Percentiles rank a stretch among this genome's conserved stretches.
Conservation (phyloP, 306 rosid species). For the Ammopiptanthus mongolicus region DNA sequence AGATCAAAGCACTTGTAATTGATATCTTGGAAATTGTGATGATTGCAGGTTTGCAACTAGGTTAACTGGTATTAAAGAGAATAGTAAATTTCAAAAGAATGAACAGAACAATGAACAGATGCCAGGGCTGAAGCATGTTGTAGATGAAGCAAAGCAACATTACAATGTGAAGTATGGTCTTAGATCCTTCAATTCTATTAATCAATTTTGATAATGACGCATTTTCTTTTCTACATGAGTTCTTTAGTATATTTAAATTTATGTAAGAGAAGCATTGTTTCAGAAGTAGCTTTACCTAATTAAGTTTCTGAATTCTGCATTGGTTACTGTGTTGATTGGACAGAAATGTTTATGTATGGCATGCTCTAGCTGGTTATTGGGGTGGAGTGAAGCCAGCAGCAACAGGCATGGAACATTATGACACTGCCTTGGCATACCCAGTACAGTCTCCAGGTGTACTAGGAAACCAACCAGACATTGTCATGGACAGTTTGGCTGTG, state of each 20-base stretch:
- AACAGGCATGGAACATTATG: slow-evolving; percentile 87
- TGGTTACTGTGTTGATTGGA: slow-evolving; percentile 7
- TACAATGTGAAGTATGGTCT: slow-evolving; percentile 75
- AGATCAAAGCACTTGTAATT: slow-evolving; percentile 1
- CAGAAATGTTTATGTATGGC: slow-evolving; percentile 94
- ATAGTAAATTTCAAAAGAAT: slow-evolving; percentile 69
- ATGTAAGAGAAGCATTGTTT: neutral
- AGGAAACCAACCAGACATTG: slow-evolving; percentile 93
- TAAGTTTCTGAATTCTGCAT: neutral
- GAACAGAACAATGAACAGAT: slow-evolving; percentile 37
- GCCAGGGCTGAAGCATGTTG: slow-evolving; percentile 81
- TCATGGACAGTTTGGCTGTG: slow-evolving; percentile 84
- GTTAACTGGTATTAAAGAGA: slow-evolving; percentile 87
- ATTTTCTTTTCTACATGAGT: neutral
- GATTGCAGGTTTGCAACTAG: slow-evolving; percentile 77
- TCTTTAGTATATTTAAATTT: neutral
- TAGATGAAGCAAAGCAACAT: slow-evolving; percentile 72
- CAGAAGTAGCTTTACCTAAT: neutral
- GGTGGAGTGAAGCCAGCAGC: slow-evolving; percentile 97
- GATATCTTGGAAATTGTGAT: slow-evolving; percentile 16
- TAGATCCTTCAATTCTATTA: neutral
- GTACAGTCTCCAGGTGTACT: slow-evolving; percentile 75
- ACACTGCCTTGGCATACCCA: slow-evolving; percentile 80
- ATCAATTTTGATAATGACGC: neutral
- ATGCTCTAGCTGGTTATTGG: slow-evolving; percentile 97